Evolutionary conservation across 1,284 basidiomycete genomes (phyloP), one percentile per base, ranked within the genome.

Genomic region (Coniferiporia weirii): DNA sequence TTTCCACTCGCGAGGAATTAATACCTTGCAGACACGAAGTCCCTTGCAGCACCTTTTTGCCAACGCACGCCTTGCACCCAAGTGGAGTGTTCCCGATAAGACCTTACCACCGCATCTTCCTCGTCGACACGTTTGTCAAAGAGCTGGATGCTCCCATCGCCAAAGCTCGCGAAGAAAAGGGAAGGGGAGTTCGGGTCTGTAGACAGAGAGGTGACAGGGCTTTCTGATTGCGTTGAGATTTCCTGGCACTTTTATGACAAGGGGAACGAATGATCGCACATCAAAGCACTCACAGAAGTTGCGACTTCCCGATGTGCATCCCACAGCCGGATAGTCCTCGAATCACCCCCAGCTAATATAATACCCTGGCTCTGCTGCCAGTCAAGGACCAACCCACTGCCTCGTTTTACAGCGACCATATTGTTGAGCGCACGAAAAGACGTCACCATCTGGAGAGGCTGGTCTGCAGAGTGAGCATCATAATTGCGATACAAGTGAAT

Each of bases 11-110:
- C 5, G 27, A 5, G 5, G 27, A 27, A 27, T 65, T 1, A 4
- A 9, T 40, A 94, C 93, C 90, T 89, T 44, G 91, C 95, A n/a
- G 94, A 94, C 9, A 98, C 75, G 64, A 98, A 83, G 67, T 96
- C 92, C 15, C 82, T 79, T 19, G 80, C 76, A 6, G 83, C 77
- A 2, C 81, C 83, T 9, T 89, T 85, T 73, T 98, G 91, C 77
- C 95, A 89, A 64, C 88, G 85, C 36, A 95, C 90, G 64, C 89
- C 93, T 71, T 95, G 92, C 17, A 98, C 85, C 95, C 95, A 98
- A 8, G 90, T 85, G 36, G 82, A 79, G 73, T 99, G 96, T 53
- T 92, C 88, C 49, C 83, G 76, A 72, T 91, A 98, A 3, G 85
- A 83, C 51, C 90, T 78, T 4, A 96, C 89, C 46, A 95, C 85